Base-by-base conservation (phyloP, 2,329 filamentous ascomycete species). In the Thielaviopsis musarum region DNA sequence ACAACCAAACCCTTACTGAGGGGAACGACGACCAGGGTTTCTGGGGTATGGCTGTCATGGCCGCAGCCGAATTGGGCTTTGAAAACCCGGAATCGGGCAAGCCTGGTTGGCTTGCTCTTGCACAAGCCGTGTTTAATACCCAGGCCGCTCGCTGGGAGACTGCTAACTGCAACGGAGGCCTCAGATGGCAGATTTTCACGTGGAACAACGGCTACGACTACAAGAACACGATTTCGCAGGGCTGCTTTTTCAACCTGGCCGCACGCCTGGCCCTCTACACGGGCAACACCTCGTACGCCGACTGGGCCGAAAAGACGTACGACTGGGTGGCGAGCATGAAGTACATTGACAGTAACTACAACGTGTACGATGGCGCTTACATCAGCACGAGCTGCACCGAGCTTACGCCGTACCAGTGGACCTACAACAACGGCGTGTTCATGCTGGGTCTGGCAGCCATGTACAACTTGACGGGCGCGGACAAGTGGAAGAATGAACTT, bases 151-250 rank as follows among this genome's bases (percentile, higher is more conserved):
- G 87, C 45, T 93, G 87, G 88, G 87, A 91, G 63, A 74, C 69
- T 0, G 70, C 75, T 0, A 72, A 80, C 57, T 94, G 88, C 65
- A 76, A 75, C n/a, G 88, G 88, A 49, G 89, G 88, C 5, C 69
- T 93, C 56, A 80, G 86, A 63, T 91, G 87, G 87, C 89, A 95
- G 71, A 89, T 95, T 54, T 91, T 87, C 68, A 76, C 80, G 0
- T 90, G 87, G 74, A 93, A 94, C 67, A 82, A 79, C 49, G 90
- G 89, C 15, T 95, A 84, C 70, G 78, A 85, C 65, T 90, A 91
- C 76, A 93, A 83, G 66, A 83, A 83, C 62, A 76, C 80, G 2
- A 82, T 83, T 61, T 82, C 80, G 0, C 80, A 82, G 64, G 80
- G 78, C 1, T 80, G 78, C 62, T 82, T 83, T 69, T 83, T 83